A percentile compares a stretch with the other conserved stretches of the same genome.
phyloP scores from a whole-genome alignment of 345 rosid species.

The Alliaria petiolata region DNA sequence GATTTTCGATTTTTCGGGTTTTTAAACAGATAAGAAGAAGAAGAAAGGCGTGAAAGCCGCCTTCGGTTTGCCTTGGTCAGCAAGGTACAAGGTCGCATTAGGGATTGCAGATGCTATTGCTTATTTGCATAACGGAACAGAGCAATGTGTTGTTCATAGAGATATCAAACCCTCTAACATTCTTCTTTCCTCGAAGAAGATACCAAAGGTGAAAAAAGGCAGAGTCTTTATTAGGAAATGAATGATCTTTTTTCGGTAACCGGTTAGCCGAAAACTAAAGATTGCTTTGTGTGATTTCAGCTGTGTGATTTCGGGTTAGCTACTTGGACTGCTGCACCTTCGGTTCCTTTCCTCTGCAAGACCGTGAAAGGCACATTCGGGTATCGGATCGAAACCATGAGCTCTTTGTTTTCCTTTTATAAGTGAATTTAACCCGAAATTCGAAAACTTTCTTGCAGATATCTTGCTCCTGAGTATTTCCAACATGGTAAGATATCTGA shows the following conservation, averaged over 20 bases:
- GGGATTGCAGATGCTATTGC: constrained; percentile 88
- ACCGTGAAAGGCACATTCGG: constrained; percentile 99
- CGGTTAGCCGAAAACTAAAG: not conserved
- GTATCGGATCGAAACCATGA: constrained; percentile 37
- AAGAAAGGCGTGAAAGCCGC: constrained; percentile 48
- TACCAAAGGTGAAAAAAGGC: constrained; percentile 57
- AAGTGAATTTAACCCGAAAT: not conserved
- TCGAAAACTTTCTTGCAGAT: constrained; percentile 39
- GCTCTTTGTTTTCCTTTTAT: not conserved
- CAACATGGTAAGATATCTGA: constrained; percentile 96
- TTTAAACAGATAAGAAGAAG: constrained; percentile 67
- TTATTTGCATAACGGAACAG: constrained; percentile 86
- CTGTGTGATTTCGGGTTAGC: constrained; percentile 98
- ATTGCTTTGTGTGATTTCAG: constrained; percentile 33
- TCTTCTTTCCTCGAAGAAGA: constrained; percentile 89
- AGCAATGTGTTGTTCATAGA: constrained; percentile 94
- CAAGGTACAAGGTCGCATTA: constrained; percentile 80
- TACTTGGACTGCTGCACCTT: constrained; percentile 97
- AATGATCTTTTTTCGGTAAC: not conserved
- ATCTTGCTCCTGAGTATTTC: constrained; percentile 97
- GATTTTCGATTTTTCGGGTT: not conserved
- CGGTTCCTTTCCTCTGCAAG: constrained; percentile 93
- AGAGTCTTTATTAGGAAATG: not conserved
- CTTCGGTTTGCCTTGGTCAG: constrained; percentile 63
- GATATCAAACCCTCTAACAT: constrained; percentile 96